Evolutionary conservation across 2,329 filamentous ascomycete species (phyloP).

Genomic region (Trichoderma koningiopsis): DNA sequence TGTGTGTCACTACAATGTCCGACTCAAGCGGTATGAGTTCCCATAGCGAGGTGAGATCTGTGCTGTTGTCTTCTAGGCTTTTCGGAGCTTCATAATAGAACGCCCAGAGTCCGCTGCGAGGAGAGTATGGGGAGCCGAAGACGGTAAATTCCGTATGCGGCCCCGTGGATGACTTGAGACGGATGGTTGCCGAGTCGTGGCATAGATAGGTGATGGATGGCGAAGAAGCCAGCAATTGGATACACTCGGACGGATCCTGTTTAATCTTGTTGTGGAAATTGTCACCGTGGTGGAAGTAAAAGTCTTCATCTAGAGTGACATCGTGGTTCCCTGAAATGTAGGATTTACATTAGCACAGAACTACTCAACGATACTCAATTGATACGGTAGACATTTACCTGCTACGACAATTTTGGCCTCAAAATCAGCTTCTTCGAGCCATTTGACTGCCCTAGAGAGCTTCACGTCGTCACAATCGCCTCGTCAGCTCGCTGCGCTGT

Average conservation of each 20-base stretch:
- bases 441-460: conserved; percentile 63
- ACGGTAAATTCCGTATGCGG: conserved; percentile 64
- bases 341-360: not conserved
- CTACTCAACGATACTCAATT: no score
- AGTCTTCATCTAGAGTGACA: conserved; percentile 66
- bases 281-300: conserved; percentile 56
- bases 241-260: conserved; percentile 57
- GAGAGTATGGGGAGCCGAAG: conserved; percentile 72
- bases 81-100: conserved; percentile 59
- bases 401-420: conserved; percentile 71
- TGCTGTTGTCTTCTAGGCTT: conserved; percentile 27
- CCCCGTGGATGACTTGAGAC: conserved; percentile 55
- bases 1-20: conserved; percentile 72
- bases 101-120: conserved; percentile 60
- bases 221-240: conserved; percentile 55
- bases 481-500: not conserved
- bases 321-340: conserved; percentile 68
- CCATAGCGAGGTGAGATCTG: conserved; percentile 54
- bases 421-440: conserved; percentile 69
- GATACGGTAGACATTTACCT: conserved; percentile 46
- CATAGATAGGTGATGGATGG: conserved; percentile 64
- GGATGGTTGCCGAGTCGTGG: conserved; percentile 58
- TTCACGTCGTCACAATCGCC: conserved; percentile 27
- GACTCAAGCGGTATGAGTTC: conserved; percentile 59
- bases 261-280: conserved; percentile 59